Percentiles rank a stretch among this genome's conserved stretches.
phyloP scores from a whole-genome alignment of 371 early-diverging fungal genomes.

The Mortierella sp. region DNA sequence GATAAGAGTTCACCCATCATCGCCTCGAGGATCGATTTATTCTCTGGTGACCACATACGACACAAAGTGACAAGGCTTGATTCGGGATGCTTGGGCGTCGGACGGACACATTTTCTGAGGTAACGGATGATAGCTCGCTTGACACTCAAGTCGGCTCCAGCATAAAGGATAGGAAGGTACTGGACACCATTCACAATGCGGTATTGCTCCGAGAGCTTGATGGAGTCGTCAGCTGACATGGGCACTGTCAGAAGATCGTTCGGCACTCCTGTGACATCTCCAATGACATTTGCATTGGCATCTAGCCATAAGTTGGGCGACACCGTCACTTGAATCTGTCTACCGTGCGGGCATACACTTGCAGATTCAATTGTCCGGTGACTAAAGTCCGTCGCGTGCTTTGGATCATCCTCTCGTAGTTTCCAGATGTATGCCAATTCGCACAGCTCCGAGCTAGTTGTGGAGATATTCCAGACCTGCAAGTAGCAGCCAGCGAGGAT shows the following conservation, averaged over 20 bases:
- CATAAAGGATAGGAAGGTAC: neutral
- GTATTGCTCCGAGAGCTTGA: neutral
- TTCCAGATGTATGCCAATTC: constrained; percentile 1
- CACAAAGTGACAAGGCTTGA: neutral
- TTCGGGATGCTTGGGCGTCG: neutral
- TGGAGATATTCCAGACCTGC: neutral
- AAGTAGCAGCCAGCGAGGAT: neutral
- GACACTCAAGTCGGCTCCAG: too few species aligned
- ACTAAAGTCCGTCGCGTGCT: neutral
- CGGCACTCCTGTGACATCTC: neutral
- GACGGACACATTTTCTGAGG: neutral
- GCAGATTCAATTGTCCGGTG: neutral
- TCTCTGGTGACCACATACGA: too few species aligned
- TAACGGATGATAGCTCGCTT: neutral
- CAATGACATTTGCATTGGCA: neutral
- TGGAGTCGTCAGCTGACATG: neutral
- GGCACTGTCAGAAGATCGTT: neutral
- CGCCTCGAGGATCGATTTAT: too few species aligned
- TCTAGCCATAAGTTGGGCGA: neutral
- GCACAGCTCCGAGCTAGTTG: neutral
- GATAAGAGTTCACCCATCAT: neutral
- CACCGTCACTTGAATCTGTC: neutral
- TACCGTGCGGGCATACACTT: neutral
- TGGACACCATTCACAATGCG: neutral
- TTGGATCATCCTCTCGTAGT: neutral